Evolutionary conservation across 2,329 filamentous ascomycete species (phyloP), one percentile per base, ranked within the genome.

Genomic region (Neobulgaria alba): DNA sequence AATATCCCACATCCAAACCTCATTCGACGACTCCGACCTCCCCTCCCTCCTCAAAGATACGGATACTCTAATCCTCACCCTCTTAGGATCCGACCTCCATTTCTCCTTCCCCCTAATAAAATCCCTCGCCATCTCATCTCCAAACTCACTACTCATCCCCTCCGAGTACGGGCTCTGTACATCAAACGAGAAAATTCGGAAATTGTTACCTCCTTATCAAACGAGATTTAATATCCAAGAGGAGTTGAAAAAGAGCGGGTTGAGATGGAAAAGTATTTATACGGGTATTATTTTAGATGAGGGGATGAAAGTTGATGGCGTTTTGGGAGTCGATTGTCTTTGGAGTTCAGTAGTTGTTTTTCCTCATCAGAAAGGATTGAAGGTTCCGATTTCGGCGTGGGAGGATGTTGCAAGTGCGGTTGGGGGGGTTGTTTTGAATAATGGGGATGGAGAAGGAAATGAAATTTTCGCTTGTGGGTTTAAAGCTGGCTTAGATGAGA

Each of bases 161-260:
- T 39, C 41, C 3, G 48, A 48, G 23, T 48, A 38, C 29, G 45
- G 42, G 9, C 41, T 50, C 4, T 45, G 46, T 20, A 50, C 43
- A 1, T 36, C 31, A 1, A 48, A 46, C 14, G 5, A 23, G 1
- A 32, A 39, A 16, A 43, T 48, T 8, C 18, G 43, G n/a, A 32
- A 38, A 1, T 29, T 48, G 0, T 16, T 50, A 4, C 48, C 48
- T 23, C 45, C 48, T 2, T 38, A 46, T 29, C 16, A 38, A 18
- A 43, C 39, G 2, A 17, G 43, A 17, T 42, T 32, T 15, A 38
- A 43, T 29, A 34, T 51, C 2, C 43, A 48, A 29, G 18, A 47
- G 17, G 30, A 41, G 18, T 19, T 49, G 15, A 35, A 33, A 38
- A 16, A 33, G 0, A 39, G 33, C 4, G 33, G 33, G 1, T 36